Evolutionary conservation across 2,329 filamentous ascomycete genomes (phyloP).

Genomic region (Calonectria hongkongensis): DNA sequence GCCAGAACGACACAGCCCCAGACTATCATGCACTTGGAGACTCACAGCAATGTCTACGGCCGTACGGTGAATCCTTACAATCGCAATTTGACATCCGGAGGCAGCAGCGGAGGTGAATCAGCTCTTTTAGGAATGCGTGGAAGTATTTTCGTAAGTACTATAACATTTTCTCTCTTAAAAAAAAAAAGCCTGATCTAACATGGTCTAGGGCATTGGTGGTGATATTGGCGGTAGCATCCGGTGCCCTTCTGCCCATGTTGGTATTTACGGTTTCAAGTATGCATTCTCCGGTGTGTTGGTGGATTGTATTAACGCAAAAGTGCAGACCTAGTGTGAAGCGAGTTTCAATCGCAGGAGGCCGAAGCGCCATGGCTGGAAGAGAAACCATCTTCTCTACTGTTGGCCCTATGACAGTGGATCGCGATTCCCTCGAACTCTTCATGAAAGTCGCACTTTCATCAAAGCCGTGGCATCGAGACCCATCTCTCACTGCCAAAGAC

Average conservation of each 20-base stretch:
- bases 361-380: slow-evolving; percentile 57
- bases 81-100: slow-evolving; percentile 75
- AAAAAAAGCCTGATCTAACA: neutral
- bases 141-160: slow-evolving; percentile 58
- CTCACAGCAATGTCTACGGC: slow-evolving; percentile 78
- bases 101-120: slow-evolving; percentile 76
- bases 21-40: slow-evolving; percentile 73
- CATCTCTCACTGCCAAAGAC: slow-evolving; percentile 56
- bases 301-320: neutral
- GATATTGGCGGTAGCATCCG: slow-evolving; percentile 66
- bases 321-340: slow-evolving; percentile 57
- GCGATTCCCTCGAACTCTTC: slow-evolving; percentile 60
- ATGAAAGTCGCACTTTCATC: slow-evolving; percentile 58
- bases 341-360: slow-evolving; percentile 54
- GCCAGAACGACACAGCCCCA: slow-evolving; percentile 82
- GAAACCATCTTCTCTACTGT: slow-evolving; percentile 59
- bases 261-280: slow-evolving; percentile 60
- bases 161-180: too few relatives aligned
- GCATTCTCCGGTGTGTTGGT: slow-evolving; percentile 26
- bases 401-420: slow-evolving; percentile 60
- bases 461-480: slow-evolving; percentile 60
- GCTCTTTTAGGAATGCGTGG: slow-evolving; percentile 65
- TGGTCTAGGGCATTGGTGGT: slow-evolving; percentile 60
- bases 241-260: slow-evolving; percentile 60
- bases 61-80: slow-evolving; percentile 79